phyloP scores from a whole-genome alignment of 352 stramenopile species.

The Phytopythium boreale region DNA sequence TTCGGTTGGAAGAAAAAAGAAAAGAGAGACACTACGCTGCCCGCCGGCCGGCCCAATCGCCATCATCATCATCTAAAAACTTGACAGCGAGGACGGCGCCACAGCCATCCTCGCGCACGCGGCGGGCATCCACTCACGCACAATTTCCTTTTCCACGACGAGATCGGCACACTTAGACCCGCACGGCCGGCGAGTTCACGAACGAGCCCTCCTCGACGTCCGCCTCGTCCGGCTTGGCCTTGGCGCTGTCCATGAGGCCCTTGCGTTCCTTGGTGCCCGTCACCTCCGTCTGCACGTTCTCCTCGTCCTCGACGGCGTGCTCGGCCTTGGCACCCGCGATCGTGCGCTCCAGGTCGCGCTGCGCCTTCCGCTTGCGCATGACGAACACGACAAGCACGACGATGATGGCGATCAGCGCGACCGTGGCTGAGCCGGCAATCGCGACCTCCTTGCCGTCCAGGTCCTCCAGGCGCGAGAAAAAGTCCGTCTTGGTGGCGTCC shows the following conservation, averaged over 20 bases:
- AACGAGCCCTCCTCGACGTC: conserved; percentile 73
- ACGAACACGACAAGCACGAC: conserved; percentile 68
- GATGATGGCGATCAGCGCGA: conserved; percentile 63
- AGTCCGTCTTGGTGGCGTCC: conserved; percentile 57
- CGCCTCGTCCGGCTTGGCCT: conserved; percentile 59
- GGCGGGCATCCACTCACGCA: conserved; percentile 3
- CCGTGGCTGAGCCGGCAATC: conserved; percentile 52
- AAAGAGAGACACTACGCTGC: conserved; percentile 8
- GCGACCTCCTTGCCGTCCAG: conserved; percentile 66
- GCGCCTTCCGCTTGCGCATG: conserved; percentile 74
- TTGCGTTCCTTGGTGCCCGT: conserved; percentile 66
- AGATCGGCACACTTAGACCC: conserved; percentile 39
- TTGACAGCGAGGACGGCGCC: background rate
- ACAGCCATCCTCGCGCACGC: background rate
- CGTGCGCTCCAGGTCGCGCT: conserved; percentile 76
- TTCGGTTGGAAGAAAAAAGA: conserved; percentile 1
- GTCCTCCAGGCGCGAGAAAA: conserved; percentile 59
- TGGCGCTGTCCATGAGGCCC: conserved; percentile 63
- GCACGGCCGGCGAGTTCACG: conserved; percentile 79
- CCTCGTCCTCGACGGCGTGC: conserved; percentile 65
- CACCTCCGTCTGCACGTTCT: conserved; percentile 45
- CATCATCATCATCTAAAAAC: conserved; percentile 3
- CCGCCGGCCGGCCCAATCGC: background rate
- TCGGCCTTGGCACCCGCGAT: conserved; percentile 82
- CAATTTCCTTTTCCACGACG: conserved; percentile 2